Base-by-base conservation (phyloP, 768 basidiomycete genomes). In the Panaeolus papilionaceus region DNA sequence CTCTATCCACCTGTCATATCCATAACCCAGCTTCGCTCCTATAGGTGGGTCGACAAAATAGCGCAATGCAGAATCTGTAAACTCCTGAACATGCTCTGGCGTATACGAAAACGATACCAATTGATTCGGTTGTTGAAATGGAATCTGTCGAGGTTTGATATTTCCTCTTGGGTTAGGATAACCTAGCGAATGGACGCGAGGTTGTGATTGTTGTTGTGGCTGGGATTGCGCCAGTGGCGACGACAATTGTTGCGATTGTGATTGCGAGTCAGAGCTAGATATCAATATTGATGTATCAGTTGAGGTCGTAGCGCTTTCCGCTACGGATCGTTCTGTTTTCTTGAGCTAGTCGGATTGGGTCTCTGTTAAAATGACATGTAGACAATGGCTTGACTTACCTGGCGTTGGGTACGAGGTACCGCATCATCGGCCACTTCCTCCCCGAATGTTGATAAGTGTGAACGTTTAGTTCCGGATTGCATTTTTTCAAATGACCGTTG, bases 31-130 rank as follows among this genome's bases (percentile, higher is more conserved):
- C 70, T 92, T 84, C 0, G 91, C 92, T 7, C 84, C 81, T 6
- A 71, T 77, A 3, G 92, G 94, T 10, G 93, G 92, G 61, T 86
- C 82, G 54, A 88, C 82, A 70, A 87, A 93, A 75, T 92, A 94
- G 62, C 89, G 84, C 80, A 94, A 71, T 0, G 92, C 89, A 18
- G 89, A 85, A 74, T 95, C 83, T 20, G 83, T 84, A 76, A 93
- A 93, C 67, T 87, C 83, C 33, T 91, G 85, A 14, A 77, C 79
- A 63, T 86, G 87, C 8, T 73, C 77, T 14, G 87, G 79, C 16
- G 84, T 85, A 72, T 92, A 92, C 8, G 92, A 94, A 76, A 93
- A 94, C 0, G 92, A 86, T 26, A 89, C 80, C 8, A 94, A 76
- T 33, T 85, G 88, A 3, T 81, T 85, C 2, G 93, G 93, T 67